Evolutionary conservation across 2,329 filamentous ascomycete species (phyloP).

Genomic region (Ceratocystiopsis brevicomis): DNA sequence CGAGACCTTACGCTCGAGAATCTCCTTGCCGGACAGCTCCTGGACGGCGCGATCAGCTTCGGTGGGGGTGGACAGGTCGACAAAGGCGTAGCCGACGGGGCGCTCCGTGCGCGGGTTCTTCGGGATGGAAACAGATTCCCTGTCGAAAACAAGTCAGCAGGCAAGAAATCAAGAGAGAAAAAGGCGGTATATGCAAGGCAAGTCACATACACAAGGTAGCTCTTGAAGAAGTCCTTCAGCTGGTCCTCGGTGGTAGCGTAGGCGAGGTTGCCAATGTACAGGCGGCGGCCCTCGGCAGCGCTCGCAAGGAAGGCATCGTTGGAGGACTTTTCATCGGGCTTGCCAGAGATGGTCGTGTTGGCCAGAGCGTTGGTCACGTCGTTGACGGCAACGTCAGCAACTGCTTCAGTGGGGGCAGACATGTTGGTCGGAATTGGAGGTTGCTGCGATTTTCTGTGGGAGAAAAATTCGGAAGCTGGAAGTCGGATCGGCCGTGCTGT

Average conservation of each 20-base stretch:
- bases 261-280: slow-evolving; percentile 99
- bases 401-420: slow-evolving; percentile 59
- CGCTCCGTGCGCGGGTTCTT: slow-evolving; percentile 98
- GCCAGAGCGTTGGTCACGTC: slow-evolving; percentile 57
- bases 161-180: background rate
- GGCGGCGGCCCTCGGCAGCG: slow-evolving; percentile 94
- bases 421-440: slow-evolving; percentile 36
- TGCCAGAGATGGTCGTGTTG: slow-evolving; percentile 50
- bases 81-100: slow-evolving; percentile 96
- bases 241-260: slow-evolving; percentile 99
- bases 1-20: slow-evolving; percentile 96
- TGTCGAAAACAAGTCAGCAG: slow-evolving; percentile 18
- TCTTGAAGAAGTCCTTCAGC: slow-evolving; percentile 99
- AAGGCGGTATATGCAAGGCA: background rate
- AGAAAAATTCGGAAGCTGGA: too few species aligned
- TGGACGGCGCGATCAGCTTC: slow-evolving; percentile 92
- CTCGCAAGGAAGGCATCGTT: slow-evolving; percentile 89
- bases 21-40: slow-evolving; percentile 92
- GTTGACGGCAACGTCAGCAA: slow-evolving; percentile 44
- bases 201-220: slow-evolving; percentile 83
- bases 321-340: slow-evolving; percentile 42
- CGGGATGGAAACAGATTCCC: slow-evolving; percentile 96
- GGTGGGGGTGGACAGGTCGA: slow-evolving; percentile 83
- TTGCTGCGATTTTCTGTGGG: too few species aligned
- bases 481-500: slow-evolving; percentile 9